A percentile compares a stretch with the other conserved stretches of the same genome.
Conservation (phyloP, 1,284 basidiomycete species). For the Sanghuangporus sanghuang region DNA sequence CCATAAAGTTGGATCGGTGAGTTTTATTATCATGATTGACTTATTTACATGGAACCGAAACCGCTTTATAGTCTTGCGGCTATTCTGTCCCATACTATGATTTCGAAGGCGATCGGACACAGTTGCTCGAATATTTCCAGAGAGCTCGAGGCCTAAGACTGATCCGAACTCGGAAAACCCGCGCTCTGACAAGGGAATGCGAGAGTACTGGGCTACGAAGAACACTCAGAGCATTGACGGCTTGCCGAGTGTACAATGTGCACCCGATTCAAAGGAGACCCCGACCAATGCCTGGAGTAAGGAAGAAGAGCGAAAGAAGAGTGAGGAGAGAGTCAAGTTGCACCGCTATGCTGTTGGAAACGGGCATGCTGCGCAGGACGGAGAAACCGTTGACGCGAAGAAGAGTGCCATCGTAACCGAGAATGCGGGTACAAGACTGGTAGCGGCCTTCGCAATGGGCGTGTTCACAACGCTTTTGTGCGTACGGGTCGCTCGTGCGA, state of each 20-base stretch:
- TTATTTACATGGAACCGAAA: neutral
- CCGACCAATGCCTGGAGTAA: constrained; percentile 22
- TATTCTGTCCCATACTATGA: constrained; percentile 45
- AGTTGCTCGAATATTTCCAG: neutral
- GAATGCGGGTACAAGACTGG: neutral
- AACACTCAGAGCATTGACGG: constrained; percentile 41
- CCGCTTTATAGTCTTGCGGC: neutral
- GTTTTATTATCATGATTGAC: neutral
- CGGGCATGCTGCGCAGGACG: neutral
- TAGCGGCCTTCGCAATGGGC: neutral
- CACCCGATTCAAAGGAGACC: constrained; percentile 19
- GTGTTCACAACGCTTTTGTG: neutral
- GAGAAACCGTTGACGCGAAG: neutral
- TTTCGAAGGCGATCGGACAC: constrained; percentile 38
- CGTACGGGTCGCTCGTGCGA: neutral
- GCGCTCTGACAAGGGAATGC: constrained; percentile 30
- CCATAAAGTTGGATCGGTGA: constrained; percentile 44
- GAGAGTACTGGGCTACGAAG: constrained; percentile 38
- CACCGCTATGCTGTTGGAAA: neutral
- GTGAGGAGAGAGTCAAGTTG: neutral
- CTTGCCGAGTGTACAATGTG: constrained; percentile 34
- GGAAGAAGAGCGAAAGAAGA: neutral
- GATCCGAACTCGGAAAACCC: constrained; percentile 12
- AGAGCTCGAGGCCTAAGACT: constrained; percentile 24
- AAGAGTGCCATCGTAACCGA: neutral